phyloP scores from a whole-genome alignment of 805 yeast species.

The Suhomyces sp. region DNA sequence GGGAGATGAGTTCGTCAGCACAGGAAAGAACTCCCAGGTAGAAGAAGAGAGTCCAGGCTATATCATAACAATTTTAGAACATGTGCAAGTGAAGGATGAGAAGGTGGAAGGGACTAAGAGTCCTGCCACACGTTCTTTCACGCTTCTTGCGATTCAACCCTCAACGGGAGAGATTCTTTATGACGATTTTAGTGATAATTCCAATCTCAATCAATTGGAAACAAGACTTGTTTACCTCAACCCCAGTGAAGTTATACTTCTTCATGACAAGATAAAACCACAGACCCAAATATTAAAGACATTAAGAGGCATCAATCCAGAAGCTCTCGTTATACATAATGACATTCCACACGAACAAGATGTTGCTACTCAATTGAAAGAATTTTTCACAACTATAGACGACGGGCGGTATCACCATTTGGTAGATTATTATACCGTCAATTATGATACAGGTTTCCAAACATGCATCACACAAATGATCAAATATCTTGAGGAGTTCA shows the following conservation, averaged over 20 bases:
- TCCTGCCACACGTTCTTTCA: conserved; percentile 17
- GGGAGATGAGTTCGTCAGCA: conserved; percentile 46
- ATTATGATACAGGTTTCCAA: conserved; percentile 23
- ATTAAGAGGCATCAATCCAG: conserved; percentile 13
- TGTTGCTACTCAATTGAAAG: conserved; percentile 16
- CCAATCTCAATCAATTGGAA: conserved; percentile 60
- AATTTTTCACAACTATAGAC: conserved; percentile 25
- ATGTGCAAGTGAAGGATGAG: conserved; percentile 7
- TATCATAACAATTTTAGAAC: conserved; percentile 44
- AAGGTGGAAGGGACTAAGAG: background rate
- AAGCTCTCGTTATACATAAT: conserved; percentile 5
- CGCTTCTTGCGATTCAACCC: conserved; percentile 66
- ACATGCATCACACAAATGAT: conserved; percentile 48
- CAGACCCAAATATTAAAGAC: conserved; percentile 20
- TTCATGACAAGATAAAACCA: conserved; percentile 33
- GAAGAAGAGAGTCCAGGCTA: conserved; percentile 29
- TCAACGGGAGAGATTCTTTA: conserved; percentile 72
- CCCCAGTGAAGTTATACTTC: conserved; percentile 70
- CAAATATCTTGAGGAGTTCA: conserved; percentile 60
- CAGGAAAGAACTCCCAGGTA: conserved; percentile 12
- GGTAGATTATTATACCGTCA: conserved; percentile 24
- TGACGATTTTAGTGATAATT: conserved; percentile 67
- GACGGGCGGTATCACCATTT: conserved; percentile 16
- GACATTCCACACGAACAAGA: background rate
- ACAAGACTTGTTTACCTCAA: conserved; percentile 71